Conservation (phyloP, 345 rosid genomes). For the Hibiscus mutabilis region DNA sequence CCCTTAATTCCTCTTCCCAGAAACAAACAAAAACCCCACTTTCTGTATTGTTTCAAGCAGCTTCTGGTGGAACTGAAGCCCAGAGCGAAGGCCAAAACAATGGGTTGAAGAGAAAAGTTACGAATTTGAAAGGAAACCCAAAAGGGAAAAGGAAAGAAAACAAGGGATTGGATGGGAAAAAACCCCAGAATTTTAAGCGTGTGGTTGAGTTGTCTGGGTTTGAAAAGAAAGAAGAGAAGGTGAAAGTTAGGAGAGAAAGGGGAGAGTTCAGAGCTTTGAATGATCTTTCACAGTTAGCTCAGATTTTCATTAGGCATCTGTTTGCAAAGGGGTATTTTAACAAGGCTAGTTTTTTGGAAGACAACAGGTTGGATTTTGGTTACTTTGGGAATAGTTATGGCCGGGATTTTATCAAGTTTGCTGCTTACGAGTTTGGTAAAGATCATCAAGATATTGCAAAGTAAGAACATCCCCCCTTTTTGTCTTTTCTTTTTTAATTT, state of each 20-base stretch:
- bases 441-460: constrained; percentile 74
- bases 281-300: constrained; percentile 48
- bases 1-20: constrained; percentile 15
- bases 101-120: constrained; percentile 39
- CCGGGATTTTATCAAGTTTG: constrained; percentile 51
- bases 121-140: constrained; percentile 25
- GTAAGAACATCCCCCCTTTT: constrained; percentile 28
- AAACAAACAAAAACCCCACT: constrained; percentile 31
- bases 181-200: constrained; percentile 13
- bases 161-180: neutral
- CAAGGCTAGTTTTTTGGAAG: constrained; percentile 53
- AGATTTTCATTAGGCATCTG: constrained; percentile 47
- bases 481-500: neutral
- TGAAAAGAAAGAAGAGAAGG: constrained; percentile 1
- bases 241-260: neutral
- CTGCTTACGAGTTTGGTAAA: constrained; percentile 48
- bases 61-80: constrained; percentile 21
- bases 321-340: constrained; percentile 51
- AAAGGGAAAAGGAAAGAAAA: neutral
- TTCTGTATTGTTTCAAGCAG: constrained; percentile 41
- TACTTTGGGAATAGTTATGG: constrained; percentile 50
- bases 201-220: constrained; percentile 21
- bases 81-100: constrained; percentile 12
- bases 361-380: constrained; percentile 32
- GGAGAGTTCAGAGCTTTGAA: constrained; percentile 27